Conservation (phyloP, 768 basidiomycete species). For the Pilatotrama ljubarskyi region DNA sequence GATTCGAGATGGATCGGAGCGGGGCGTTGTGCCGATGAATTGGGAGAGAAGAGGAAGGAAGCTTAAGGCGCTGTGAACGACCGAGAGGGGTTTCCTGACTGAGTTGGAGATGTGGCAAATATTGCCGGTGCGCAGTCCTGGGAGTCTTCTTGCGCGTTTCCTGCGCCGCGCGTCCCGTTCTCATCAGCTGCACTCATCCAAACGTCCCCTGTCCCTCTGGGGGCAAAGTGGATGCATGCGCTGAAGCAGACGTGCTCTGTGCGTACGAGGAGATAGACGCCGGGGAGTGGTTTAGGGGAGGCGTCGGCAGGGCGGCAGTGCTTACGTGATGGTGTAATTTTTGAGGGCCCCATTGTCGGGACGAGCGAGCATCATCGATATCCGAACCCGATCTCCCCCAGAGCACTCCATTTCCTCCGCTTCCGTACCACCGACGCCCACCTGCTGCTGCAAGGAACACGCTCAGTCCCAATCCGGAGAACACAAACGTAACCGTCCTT, state of each 20-base stretch:
- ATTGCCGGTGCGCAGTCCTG: constrained; percentile 1
- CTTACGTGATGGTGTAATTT: constrained; percentile 1
- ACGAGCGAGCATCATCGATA: constrained; percentile 6
- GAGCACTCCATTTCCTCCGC: not conserved
- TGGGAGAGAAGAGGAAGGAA: not conserved
- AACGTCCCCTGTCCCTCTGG: not conserved
- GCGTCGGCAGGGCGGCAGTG: not conserved
- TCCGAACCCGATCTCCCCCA: not conserved
- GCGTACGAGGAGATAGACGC: not conserved
- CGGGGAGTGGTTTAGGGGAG: not conserved
- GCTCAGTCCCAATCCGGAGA: not conserved
- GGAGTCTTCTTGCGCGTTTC: not conserved
- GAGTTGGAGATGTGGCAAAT: not conserved
- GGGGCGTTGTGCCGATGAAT: not conserved
- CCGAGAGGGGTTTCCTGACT: too few species aligned
- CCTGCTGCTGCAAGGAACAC: too few species aligned
- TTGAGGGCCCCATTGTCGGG: constrained; percentile 3
- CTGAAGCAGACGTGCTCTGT: not conserved
- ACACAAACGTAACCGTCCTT: too few species aligned
- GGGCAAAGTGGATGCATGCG: not conserved
- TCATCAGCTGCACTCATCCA: not conserved
- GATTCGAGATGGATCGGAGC: not conserved
- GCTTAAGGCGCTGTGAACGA: too few species aligned
- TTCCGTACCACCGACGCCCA: not conserved
- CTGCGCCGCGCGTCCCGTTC: too few species aligned